phyloP scores from a whole-genome alignment of 345 rosid species.

The Populus deltoides region DNA sequence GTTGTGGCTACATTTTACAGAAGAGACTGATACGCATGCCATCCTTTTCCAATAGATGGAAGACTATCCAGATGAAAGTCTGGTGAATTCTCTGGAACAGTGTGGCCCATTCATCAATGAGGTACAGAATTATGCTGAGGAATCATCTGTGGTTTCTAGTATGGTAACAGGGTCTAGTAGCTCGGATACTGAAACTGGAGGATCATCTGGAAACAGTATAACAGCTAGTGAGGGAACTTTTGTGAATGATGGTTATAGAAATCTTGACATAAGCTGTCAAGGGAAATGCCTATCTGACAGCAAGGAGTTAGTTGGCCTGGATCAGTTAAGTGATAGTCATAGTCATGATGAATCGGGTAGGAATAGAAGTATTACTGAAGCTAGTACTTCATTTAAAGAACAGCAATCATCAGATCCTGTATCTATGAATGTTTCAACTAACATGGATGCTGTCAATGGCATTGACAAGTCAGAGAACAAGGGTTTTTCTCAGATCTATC shows the following conservation, averaged over 20 bases:
- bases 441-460: constrained; percentile 48
- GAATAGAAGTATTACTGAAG: constrained; percentile 38
- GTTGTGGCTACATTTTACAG: not conserved
- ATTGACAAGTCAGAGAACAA: constrained; percentile 38
- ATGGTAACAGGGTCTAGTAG: constrained; percentile 23
- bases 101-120: constrained; percentile 23
- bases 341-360: constrained; percentile 36
- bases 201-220: constrained; percentile 28
- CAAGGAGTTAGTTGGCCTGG: constrained; percentile 38
- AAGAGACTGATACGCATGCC: constrained; percentile 3
- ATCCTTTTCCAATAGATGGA: constrained; percentile 39
- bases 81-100: constrained; percentile 30
- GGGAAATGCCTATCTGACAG: constrained; percentile 36
- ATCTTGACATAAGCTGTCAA: constrained; percentile 23
- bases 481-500: constrained; percentile 33
- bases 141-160: constrained; percentile 22
- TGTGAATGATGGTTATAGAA: constrained; percentile 23
- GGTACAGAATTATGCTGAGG: constrained; percentile 26
- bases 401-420: constrained; percentile 46
- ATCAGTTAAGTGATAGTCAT: constrained; percentile 42
- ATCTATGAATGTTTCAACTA: constrained; percentile 42
- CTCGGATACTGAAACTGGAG: constrained; percentile 33
- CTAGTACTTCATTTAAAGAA: constrained; percentile 42
- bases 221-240: constrained; percentile 23
- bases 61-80: constrained; percentile 32